These are phyloP conservation scores for Zea mays DNA, from an alignment of 176 grass and related monocot species.

Conservation along the genomic window DNA sequence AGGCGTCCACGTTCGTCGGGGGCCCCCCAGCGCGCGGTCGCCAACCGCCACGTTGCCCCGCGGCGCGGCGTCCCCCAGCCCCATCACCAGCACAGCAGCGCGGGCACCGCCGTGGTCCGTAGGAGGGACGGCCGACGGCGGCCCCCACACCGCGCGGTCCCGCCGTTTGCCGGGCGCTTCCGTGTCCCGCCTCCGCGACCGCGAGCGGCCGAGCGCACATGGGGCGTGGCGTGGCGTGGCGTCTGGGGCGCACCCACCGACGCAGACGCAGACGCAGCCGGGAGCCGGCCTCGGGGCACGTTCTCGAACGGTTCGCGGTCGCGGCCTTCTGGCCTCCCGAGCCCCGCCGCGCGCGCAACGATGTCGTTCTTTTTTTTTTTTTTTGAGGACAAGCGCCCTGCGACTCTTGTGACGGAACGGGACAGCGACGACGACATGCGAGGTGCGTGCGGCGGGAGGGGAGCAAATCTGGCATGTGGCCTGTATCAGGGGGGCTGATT, in stretches of 20 bases:
- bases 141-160: background rate
- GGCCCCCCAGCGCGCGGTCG: background rate
- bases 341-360: background rate
- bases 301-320: background rate
- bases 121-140: background rate
- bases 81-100: background rate
- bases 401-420: background rate
- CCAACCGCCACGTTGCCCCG: slow-evolving; percentile 33
- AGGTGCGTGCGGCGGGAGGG: background rate
- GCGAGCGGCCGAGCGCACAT: slow-evolving; percentile 23
- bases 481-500: background rate
- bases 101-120: background rate
- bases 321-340: background rate
- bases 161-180: background rate
- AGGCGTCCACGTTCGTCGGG: slow-evolving; percentile 18
- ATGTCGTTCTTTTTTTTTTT: background rate
- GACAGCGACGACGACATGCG: background rate
- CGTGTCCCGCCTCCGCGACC: background rate
- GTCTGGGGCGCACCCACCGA: background rate
- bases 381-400: background rate
- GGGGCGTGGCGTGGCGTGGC: background rate
- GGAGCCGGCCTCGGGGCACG: background rate
- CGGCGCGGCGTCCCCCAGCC: background rate
- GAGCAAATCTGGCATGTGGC: background rate
- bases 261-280: background rate